Evolutionary conservation across 169 alveolate species (phyloP).

Genomic region (Nephromyces sp.): DNA sequence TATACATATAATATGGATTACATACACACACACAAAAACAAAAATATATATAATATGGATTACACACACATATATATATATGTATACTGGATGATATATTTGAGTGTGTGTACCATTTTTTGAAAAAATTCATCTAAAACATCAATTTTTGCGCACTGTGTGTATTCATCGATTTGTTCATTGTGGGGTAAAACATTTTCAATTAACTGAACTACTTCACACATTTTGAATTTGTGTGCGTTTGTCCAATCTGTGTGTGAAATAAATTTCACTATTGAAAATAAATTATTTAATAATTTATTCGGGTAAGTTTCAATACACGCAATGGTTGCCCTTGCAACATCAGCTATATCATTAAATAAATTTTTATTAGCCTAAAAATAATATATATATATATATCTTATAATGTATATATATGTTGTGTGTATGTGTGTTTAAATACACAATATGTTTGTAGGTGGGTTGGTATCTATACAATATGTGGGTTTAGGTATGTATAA

Average conservation of each 20-base stretch:
- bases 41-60: no score
- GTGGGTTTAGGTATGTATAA: no score
- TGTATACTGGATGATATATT: no score
- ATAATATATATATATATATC: neutral
- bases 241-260: neutral
- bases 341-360: neutral
- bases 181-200: neutral
- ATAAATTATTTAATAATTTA: neutral
- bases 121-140: neutral
- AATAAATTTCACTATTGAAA: neutral
- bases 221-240: neutral
- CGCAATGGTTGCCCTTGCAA: neutral
- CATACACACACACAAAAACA: no score
- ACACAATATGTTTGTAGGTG: no score
- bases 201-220: neutral
- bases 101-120: neutral
- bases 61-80: no score
- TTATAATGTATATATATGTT: no score
- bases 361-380: neutral
- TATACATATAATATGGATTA: no score
- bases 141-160: neutral
- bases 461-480: no score
- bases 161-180: neutral
- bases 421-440: no score
- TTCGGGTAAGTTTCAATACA: neutral